Evolutionary conservation across 2,329 filamentous ascomycete genomes (phyloP).

Genomic region (Knoxdaviesia capensis): DNA sequence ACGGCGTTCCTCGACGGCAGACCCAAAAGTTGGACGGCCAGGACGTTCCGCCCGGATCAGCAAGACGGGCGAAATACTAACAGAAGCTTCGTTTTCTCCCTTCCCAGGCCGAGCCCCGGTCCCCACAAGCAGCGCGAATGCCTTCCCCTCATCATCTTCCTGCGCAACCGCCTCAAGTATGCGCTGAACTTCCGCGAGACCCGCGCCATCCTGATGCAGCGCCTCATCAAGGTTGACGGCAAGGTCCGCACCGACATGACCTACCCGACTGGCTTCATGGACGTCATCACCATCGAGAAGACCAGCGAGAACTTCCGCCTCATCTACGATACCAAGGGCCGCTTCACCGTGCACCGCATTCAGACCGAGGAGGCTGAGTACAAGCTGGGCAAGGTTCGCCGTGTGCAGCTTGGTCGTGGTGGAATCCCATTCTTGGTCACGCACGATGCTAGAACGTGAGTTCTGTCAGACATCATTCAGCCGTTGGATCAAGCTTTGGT

Average conservation of each 20-base stretch:
- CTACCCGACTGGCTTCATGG: slow-evolving; percentile 98
- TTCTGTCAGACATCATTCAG: slow-evolving; percentile 97
- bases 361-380: slow-evolving; percentile 97
- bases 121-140: slow-evolving; percentile 99
- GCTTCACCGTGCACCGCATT: slow-evolving; percentile 99
- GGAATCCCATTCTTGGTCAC: slow-evolving; percentile 99
- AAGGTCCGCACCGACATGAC: slow-evolving; percentile 98
- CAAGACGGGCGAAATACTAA: too few relatives aligned
- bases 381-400: slow-evolving; percentile 99
- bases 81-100: not conserved
- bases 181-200: slow-evolving; percentile 96
- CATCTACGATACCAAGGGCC: slow-evolving; percentile 99
- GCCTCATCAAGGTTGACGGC: slow-evolving; percentile 97
- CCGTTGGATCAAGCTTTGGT: slow-evolving; percentile 99
- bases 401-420: slow-evolving; percentile 96
- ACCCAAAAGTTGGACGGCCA: too few relatives aligned
- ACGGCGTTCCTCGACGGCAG: too few relatives aligned
- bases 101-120: slow-evolving; percentile 45
- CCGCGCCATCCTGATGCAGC: slow-evolving; percentile 97
- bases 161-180: slow-evolving; percentile 95
- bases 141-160: slow-evolving; percentile 97
- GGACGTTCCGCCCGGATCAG: too few relatives aligned
- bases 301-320: slow-evolving; percentile 99
- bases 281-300: slow-evolving; percentile 98
- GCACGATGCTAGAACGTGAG: slow-evolving; percentile 99